Evolutionary conservation across 306 rosid species (phyloP), one percentile per base, ranked within the genome.

Genomic region (Trichosanthes cucumerina): DNA sequence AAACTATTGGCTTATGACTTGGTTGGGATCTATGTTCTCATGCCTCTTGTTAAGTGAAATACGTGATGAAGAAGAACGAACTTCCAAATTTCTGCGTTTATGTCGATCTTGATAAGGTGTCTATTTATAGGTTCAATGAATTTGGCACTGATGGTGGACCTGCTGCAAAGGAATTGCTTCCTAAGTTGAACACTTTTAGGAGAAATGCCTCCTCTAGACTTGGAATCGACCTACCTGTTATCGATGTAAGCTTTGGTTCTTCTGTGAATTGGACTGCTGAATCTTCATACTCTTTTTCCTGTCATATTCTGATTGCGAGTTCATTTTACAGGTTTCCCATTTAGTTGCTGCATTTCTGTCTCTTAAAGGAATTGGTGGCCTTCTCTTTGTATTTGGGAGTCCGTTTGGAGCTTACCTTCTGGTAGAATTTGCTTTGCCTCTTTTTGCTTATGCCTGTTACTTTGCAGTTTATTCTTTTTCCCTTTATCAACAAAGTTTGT

Each of bases 141-240:
- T 86, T 90, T 80, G 97, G 91, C 80, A 87, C 77, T 78, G 86
- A 85, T 7, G 96, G 95, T 34, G 97, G 98, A 76, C 96, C 95
- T 43, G 75, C 89, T 75, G 93, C 97, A 13, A 92, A 89, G 92
- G 97, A 87, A 81, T 79, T 92, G 86, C 79, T 81, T 79, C 92
- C 95, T 28, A 92, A 89, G 84, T 86, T 94, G 74, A 80, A 34
- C 8, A 80, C 57, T 24, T 43, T 90, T 73, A 86, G 81, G 84
- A 75, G 80, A 79, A 84, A 79, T 58, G 65, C 89, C 59, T 87
- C 91, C 12, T 57, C 90, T 79, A 87, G 85, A 73, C 80, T 87
- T 56, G 95, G 96, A 75, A 33, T 90, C 56, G 82, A 18, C 47
- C 28, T 90, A 34, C 96, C 97, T 59, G 80, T 81, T 34, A 72